These are phyloP conservation scores for Aspergillus conjunctus DNA, from an alignment of 495 filamentous ascomycete species.

Conservation along the genomic window DNA sequence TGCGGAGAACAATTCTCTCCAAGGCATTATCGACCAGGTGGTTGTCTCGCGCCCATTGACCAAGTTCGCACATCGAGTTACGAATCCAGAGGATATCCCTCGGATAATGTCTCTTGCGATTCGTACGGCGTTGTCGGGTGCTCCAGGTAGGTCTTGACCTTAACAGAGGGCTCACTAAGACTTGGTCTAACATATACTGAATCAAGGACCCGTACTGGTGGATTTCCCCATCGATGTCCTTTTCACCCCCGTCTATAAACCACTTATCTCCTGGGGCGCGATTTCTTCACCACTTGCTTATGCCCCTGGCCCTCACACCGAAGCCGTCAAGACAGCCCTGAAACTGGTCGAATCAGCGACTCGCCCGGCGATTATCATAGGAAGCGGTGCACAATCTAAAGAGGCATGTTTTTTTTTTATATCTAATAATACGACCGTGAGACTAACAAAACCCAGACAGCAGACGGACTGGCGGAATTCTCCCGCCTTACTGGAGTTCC, in stretches of 20 bases:
- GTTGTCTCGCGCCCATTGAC: slow-evolving; percentile 28
- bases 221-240: slow-evolving; percentile 37
- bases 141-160: slow-evolving; percentile 26
- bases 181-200: background rate
- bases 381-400: slow-evolving; percentile 26
- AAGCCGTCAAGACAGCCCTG: slow-evolving; percentile 22
- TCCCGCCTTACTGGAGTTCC: slow-evolving; percentile 26
- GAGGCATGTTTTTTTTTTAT: slow-evolving; percentile 13
- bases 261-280: slow-evolving; percentile 34
- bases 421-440: background rate
- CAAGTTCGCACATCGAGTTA: slow-evolving; percentile 36
- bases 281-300: slow-evolving; percentile 28
- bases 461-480: slow-evolving; percentile 20
- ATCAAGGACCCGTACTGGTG: slow-evolving; percentile 29
- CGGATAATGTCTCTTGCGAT: slow-evolving; percentile 32
- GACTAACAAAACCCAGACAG: slow-evolving; percentile 14
- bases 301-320: slow-evolving; percentile 24
- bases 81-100: slow-evolving; percentile 30
- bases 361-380: slow-evolving; percentile 31
- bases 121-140: slow-evolving; percentile 29
- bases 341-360: slow-evolving; percentile 22
- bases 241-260: slow-evolving; percentile 29
- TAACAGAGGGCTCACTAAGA: background rate
- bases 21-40: slow-evolving; percentile 34
- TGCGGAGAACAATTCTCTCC: slow-evolving; percentile 35